These are phyloP conservation scores for Crucibulum laeve DNA, from an alignment of 768 basidiomycete species.

Conservation along the genomic window DNA sequence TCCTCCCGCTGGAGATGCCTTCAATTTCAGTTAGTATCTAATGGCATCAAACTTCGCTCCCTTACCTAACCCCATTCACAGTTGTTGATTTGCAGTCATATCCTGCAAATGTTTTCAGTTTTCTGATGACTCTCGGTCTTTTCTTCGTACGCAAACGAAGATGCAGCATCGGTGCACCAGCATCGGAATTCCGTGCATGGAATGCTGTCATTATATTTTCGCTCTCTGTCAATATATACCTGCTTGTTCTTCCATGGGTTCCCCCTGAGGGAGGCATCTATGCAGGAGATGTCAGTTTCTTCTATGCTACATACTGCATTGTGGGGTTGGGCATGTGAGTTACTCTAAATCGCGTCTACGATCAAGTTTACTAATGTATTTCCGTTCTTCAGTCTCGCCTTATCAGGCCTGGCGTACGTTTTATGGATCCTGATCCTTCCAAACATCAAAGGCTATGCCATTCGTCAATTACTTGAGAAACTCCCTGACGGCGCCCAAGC, in stretches of 20 bases:
- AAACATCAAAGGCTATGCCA: slow-evolving; percentile 33
- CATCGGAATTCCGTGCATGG: slow-evolving; percentile 31
- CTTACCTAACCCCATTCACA: slow-evolving; percentile 6
- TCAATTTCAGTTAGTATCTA: slow-evolving; percentile 32
- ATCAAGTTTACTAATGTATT: slow-evolving; percentile 3
- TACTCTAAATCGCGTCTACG: not conserved
- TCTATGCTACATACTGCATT: slow-evolving; percentile 37
- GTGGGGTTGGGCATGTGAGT: slow-evolving; percentile 31
- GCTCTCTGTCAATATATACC: slow-evolving; percentile 31
- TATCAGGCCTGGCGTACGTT: slow-evolving; percentile 24
- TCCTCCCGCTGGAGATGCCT: slow-evolving; percentile 37
- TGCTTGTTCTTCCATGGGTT: slow-evolving; percentile 37
- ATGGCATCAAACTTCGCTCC: not conserved
- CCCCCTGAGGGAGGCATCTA: slow-evolving; percentile 33
- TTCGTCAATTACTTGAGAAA: slow-evolving; percentile 41
- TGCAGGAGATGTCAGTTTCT: slow-evolving; percentile 36
- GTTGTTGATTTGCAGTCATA: slow-evolving; percentile 36
- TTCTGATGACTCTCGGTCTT: slow-evolving; percentile 28
- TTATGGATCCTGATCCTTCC: slow-evolving; percentile 38
- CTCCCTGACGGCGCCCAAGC: slow-evolving; percentile 29
- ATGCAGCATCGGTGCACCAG: slow-evolving; percentile 22
- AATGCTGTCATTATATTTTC: slow-evolving; percentile 29
- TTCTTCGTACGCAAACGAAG: slow-evolving; percentile 30
- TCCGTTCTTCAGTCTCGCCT: slow-evolving; percentile 16
- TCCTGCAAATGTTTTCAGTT: slow-evolving; percentile 30